Evolutionary conservation across 345 rosid species (phyloP).

Genomic region (Eucalyptus viminalis): DNA sequence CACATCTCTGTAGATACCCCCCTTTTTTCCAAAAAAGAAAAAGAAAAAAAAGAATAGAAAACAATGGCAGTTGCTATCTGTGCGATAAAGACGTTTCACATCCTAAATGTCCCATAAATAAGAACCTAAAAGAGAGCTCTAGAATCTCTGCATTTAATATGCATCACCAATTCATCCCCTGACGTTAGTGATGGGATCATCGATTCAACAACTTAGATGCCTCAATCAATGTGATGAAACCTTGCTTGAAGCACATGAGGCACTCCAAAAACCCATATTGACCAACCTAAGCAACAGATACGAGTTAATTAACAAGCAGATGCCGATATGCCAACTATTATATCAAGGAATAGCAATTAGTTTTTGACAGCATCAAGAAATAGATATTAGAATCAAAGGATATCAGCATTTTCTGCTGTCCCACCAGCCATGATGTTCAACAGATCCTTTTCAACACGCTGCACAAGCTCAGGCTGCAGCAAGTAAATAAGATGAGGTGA

Average conservation of each 20-base stretch:
- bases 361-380: neutral
- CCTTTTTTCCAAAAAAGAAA: too few relatives aligned
- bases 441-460: constrained; percentile 78
- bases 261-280: neutral
- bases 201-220: neutral
- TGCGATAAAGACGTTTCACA: neutral
- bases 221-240: neutral
- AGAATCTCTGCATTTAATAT: neutral
- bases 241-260: neutral
- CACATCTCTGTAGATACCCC: neutral
- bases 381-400: constrained; percentile 14
- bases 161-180: neutral
- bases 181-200: neutral
- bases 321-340: neutral
- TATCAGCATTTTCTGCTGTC: constrained; percentile 66
- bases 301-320: neutral
- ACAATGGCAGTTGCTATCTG: neutral
- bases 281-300: neutral
- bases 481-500: neutral
- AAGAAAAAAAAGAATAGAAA: neutral
- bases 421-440: constrained; percentile 86
- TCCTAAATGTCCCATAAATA: neutral
- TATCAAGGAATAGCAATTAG: neutral
- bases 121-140: neutral
- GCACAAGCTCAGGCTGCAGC: constrained; percentile 95